phyloP scores from a whole-genome alignment of 164 flowering plant genomes.

The Vitis rupestris region DNA sequence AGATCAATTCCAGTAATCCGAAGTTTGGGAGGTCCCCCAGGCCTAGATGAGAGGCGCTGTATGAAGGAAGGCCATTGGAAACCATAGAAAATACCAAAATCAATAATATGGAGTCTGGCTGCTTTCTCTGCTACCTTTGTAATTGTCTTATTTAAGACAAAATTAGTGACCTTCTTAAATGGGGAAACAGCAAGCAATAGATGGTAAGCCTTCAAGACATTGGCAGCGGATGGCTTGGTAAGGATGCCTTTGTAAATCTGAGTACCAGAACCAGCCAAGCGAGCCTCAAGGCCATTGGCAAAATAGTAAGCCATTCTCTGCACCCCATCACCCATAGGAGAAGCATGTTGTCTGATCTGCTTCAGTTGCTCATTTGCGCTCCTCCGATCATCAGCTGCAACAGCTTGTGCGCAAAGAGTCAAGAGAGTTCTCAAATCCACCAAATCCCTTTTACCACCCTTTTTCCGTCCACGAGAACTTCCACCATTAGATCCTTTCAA shows the following conservation, averaged over 20 bases:
- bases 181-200: slow-evolving; percentile 23
- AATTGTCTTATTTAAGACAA: slow-evolving; percentile 24
- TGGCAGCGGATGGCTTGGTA: slow-evolving; percentile 15
- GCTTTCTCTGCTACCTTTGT: slow-evolving; percentile 24
- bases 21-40: slow-evolving; percentile 19
- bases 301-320: slow-evolving; percentile 27
- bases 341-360: too few relatives aligned
- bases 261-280: slow-evolving; percentile 28
- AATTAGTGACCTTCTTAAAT: slow-evolving; percentile 25
- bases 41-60: slow-evolving; percentile 24
- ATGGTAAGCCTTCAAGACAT: slow-evolving; percentile 27
- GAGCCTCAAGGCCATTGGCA: slow-evolving; percentile 34
- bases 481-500: slow-evolving; percentile 8
- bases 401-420: slow-evolving; percentile 30
- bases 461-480: slow-evolving; percentile 16
- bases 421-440: slow-evolving; percentile 22
- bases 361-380: slow-evolving; percentile 18
- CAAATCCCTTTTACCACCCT: slow-evolving; percentile 10
- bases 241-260: slow-evolving; percentile 7
- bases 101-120: slow-evolving; percentile 3
- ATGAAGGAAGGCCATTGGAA: slow-evolving; percentile 32
- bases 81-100: slow-evolving; percentile 21
- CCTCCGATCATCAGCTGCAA: slow-evolving; percentile 23
- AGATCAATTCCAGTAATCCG: slow-evolving; percentile 30
- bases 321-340: too few relatives aligned